phyloP scores from a whole-genome alignment of 768 basidiomycete species.

The Auricularia cornea region DNA sequence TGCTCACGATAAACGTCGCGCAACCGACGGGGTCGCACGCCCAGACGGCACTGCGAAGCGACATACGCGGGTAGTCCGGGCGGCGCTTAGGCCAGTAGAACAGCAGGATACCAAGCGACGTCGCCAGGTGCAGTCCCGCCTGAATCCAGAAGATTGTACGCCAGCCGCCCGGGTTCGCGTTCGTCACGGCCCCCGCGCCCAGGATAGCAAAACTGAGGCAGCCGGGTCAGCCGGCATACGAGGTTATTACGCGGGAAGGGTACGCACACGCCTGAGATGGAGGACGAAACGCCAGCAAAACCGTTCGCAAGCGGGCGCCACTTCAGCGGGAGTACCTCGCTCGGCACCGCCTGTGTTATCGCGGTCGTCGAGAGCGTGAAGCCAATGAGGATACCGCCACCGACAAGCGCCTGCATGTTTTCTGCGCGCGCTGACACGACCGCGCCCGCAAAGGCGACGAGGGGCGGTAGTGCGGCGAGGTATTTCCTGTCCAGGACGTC shows the following conservation, averaged over 20 bases:
- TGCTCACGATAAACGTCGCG: slow-evolving; percentile 1
- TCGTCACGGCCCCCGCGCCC: background rate
- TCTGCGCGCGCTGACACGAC: slow-evolving; percentile 4
- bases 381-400: slow-evolving; percentile 8
- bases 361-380: slow-evolving; percentile 5
- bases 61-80: too few species aligned
- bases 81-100: too few species aligned
- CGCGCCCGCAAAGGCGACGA: slow-evolving; percentile 4
- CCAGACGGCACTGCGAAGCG: background rate
- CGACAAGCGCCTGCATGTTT: slow-evolving; percentile 7
- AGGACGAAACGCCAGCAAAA: slow-evolving; percentile 1
- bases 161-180: slow-evolving; percentile 4
- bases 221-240: too few species aligned
- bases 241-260: background rate
- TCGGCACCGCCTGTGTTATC: slow-evolving; percentile 8
- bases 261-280: background rate
- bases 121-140: slow-evolving; percentile 2
- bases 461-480: slow-evolving; percentile 6
- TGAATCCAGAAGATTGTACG: too few species aligned
- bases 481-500: slow-evolving; percentile 7
- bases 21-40: slow-evolving; percentile 8
- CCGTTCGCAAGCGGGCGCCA: slow-evolving; percentile 8
- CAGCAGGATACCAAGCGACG: slow-evolving; percentile 1
- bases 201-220: background rate
- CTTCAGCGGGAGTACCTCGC: slow-evolving; percentile 7